These are phyloP conservation scores for Kluyveromyces starmeri DNA, from an alignment of 805 yeast species.

Conservation along the genomic window DNA sequence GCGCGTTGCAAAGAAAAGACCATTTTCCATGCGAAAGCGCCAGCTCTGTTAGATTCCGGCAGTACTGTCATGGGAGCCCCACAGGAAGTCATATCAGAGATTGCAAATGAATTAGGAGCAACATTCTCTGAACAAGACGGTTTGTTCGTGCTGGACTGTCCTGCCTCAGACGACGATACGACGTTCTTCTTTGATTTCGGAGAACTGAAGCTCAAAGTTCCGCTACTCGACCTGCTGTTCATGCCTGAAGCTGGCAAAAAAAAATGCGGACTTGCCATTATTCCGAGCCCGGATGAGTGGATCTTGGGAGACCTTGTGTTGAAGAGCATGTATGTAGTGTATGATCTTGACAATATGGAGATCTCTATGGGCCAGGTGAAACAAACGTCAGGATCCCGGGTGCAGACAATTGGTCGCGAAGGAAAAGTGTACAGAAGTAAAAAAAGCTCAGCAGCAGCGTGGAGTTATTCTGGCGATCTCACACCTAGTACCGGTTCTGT, in stretches of 20 bases:
- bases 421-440: not conserved
- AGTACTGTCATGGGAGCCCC: constrained; percentile 46
- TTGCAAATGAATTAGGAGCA: constrained; percentile 29
- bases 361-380: constrained; percentile 39
- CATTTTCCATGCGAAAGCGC: constrained; percentile 17
- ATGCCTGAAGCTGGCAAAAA: constrained; percentile 18
- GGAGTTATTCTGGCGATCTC: not conserved
- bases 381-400: constrained; percentile 10
- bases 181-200: constrained; percentile 41
- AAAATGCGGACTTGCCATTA: constrained; percentile 38
- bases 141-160: constrained; percentile 37
- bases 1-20: constrained; percentile 13
- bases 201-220: constrained; percentile 46
- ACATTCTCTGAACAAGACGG: constrained; percentile 30
- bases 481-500: not conserved
- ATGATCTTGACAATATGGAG: constrained; percentile 39
- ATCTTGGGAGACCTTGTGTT: constrained; percentile 48
- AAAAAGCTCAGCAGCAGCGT: not conserved
- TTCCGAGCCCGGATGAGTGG: constrained; percentile 28
- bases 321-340: constrained; percentile 44
- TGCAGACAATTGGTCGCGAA: not conserved
- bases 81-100: constrained; percentile 20
- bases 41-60: constrained; percentile 50
- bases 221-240: constrained; percentile 31
- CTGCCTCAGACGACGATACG: constrained; percentile 18